These are phyloP conservation scores for Turnera subulata DNA, from an alignment of 345 rosid genomes.

Conservation along the genomic window DNA sequence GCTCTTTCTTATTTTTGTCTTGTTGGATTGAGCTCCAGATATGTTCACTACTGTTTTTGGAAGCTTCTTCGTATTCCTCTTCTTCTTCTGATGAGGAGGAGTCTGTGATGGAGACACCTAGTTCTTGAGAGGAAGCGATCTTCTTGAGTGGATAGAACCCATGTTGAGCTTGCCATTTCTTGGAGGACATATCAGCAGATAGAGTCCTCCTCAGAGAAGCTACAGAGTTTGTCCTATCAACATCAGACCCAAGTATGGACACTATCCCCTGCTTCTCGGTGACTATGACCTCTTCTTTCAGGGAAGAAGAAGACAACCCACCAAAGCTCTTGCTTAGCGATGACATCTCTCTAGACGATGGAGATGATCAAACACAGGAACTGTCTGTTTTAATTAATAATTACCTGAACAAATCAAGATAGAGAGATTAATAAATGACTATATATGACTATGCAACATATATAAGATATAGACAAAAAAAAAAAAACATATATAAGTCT, in stretches of 20 bases:
- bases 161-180: conserved; percentile 53
- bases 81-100: conserved; percentile 25
- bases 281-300: conserved; percentile 22
- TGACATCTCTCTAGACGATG: conserved; percentile 8
- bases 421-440: not conserved
- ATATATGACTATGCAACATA: not conserved
- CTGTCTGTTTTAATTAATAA: no score
- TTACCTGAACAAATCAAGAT: conserved; percentile 24
- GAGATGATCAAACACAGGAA: no score
- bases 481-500: not conserved
- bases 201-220: conserved; percentile 70
- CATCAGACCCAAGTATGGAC: conserved; percentile 58
- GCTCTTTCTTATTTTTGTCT: conserved; percentile 31
- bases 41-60: conserved; percentile 21
- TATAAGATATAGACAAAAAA: not conserved
- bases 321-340: conserved; percentile 14
- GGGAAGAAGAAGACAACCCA: conserved; percentile 16
- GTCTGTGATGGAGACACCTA: conserved; percentile 23
- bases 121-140: conserved; percentile 51
- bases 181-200: conserved; percentile 84
- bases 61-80: conserved; percentile 17
- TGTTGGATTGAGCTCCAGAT: conserved; percentile 51
- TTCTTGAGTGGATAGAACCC: conserved; percentile 51
- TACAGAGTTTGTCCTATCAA: conserved; percentile 24
- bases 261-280: conserved; percentile 59